Base-by-base conservation (phyloP, 140 eudicot genomes). In the Cichorium intybus region DNA sequence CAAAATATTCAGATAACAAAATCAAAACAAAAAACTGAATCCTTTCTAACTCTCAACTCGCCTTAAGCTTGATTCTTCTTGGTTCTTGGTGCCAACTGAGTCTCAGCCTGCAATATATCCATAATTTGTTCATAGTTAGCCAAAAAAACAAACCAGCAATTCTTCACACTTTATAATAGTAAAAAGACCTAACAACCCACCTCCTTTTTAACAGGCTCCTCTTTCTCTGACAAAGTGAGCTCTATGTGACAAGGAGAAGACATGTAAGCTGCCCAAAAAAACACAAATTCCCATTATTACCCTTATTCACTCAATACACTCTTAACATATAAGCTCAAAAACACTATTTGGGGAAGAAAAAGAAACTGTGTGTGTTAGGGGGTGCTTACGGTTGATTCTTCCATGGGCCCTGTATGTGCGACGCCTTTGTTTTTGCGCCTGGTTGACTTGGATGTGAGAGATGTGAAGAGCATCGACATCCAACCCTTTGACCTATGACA, bases 401-500 rank as follows among this genome's bases (percentile, higher is more conserved):
- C 88, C 88, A 28, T 82, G 88, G 22, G 88, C 88, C 72, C 88
- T 85, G 80, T 82, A 82, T 18, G 88, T 82, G 21, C 85, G 70
- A 22, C 89, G 89, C 52, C 89, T 83, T 73, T 83, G 89, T 56
- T 83, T 83, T 60, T 80, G 85, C n/a, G 89, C 89, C 70, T 83
- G 85, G 79, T 83, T 83, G 15, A 83, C 89, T 69, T 83, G 86
- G 66, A 83, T 83, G 79, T 83, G 89, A 12, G 89, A 80, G 56
- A 83, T 83, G 83, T 76, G 76, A 73, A 83, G 89, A 9, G 89
- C 72, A 66, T 83, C 89, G 46, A 83, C 84, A 66, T 83, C 89
- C 79, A 83, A 80, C 31, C 89, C 89, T 67, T 83, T 83, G 17
- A 83, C 81, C 89, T 83, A 46, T 11, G 39, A 62, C 12, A 29